Base-by-base conservation (phyloP, 257 asterid species). In the Verbena officinalis region DNA sequence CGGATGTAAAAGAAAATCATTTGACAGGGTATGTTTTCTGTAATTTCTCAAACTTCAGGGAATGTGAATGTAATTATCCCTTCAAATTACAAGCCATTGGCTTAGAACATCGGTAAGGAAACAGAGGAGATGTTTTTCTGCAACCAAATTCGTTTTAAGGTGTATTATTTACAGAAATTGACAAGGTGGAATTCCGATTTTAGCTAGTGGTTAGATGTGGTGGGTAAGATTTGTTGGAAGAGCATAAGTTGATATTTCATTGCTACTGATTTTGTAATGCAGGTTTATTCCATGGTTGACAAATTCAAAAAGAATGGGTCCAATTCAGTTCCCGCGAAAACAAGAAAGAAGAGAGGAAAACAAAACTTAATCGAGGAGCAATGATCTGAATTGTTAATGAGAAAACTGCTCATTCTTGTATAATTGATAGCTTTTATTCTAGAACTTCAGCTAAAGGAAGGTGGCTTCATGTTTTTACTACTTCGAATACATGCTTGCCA, bases 271-370 rank as follows among this genome's bases (percentile, higher is more conserved):
- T 40, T 69, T 75, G 27, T 69, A 58, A 55, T 81, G 76, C 83
- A 93, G 99, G 99, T 85, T 22, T 90, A 77, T 68, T 75, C 72
- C 70, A 86, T 90, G 97, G 55, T 84, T 49, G 86, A 90, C 84
- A 82, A 81, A 59, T 79, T 87, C 86, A 90, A 90, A 84, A 73
- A 72, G 77, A 78, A 72, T 14, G 71, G 62, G 66, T 61, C 66
- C 5, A 40, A 21, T 75, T 51, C 84, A 42, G 72, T 76, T 70
- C 68, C 81, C 4, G 31, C 62, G 20, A 74, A 72, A 54, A 68
- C 74, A 23, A 86, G 82, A 67, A 73, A 63, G 72, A 73, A 69
- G 49, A 65, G 59, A 51, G 44, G 52, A 55, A 43, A 54, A 46
- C 22, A 54, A 54, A 45, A 63, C 14, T 11, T 51, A 22, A n/a